A percentile compares a stretch with the other conserved stretches of the same genome.
Evolutionary conservation across 352 stramenopile species (phyloP).

Genomic region (Paralagenidium karlingii): DNA sequence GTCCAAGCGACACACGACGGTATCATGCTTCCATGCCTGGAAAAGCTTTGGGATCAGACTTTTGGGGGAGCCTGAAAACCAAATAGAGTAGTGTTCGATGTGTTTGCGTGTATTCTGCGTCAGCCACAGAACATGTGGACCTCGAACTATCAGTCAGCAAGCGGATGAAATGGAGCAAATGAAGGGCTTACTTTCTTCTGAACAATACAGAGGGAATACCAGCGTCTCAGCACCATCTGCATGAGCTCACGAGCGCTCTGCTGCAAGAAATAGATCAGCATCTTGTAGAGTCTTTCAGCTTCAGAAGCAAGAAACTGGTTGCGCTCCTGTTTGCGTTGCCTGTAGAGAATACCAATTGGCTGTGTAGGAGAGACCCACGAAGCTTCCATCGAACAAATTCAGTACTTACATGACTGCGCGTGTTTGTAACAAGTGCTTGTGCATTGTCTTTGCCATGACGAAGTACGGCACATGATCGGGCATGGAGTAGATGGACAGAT

Average conservation of each 20-base stretch:
- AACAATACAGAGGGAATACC: constrained; percentile 40
- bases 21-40: constrained; percentile 29
- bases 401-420: constrained; percentile 2
- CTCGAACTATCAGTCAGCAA: background rate
- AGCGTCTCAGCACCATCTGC: constrained; percentile 46
- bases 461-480: constrained; percentile 30
- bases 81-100: constrained; percentile 52
- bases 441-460: constrained; percentile 34
- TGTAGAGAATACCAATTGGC: constrained; percentile 7
- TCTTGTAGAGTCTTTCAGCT: constrained; percentile 39
- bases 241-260: constrained; percentile 29
- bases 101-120: constrained; percentile 59
- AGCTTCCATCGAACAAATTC: background rate
- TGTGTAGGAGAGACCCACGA: too few relatives aligned
- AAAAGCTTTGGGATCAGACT: constrained; percentile 39
- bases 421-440: constrained; percentile 19
- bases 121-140: background rate
- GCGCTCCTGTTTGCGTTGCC: constrained; percentile 24
- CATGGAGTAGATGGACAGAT: constrained; percentile 25
- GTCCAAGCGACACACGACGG: constrained; percentile 11
- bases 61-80: constrained; percentile 44
- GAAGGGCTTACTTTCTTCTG: constrained; percentile 38
- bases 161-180: background rate
- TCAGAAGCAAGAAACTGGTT: constrained; percentile 44
- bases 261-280: constrained; percentile 31